A percentile compares a stretch with the other conserved stretches of the same genome.
phyloP scores from a whole-genome alignment of 768 basidiomycete species.

The Pilatotrama ljubarskyi region DNA sequence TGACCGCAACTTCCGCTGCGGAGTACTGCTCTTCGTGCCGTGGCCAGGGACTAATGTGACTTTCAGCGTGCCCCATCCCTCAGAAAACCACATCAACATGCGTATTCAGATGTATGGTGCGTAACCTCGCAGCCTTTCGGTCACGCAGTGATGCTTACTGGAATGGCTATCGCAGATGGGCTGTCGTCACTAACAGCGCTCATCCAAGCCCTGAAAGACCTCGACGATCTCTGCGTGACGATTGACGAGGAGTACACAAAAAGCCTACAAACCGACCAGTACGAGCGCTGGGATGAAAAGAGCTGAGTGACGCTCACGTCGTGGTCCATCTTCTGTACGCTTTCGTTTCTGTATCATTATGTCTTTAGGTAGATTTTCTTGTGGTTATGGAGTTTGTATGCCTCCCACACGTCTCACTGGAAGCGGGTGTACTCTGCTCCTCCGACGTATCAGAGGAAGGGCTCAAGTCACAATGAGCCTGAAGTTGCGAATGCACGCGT shows the following conservation, averaged over 20 bases:
- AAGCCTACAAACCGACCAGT: constrained; percentile 54
- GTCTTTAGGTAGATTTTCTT: constrained; percentile 1
- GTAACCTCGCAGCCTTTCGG: constrained; percentile 35
- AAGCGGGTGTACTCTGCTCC: too few species aligned
- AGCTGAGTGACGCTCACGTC: constrained; percentile 38
- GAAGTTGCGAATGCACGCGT: too few species aligned
- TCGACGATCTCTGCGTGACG: constrained; percentile 73
- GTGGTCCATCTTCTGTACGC: constrained; percentile 8
- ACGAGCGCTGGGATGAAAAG: constrained; percentile 71
- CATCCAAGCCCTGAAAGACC: constrained; percentile 69
- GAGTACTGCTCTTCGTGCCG: background rate
- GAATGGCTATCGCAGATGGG: constrained; percentile 52
- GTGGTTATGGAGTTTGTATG: background rate
- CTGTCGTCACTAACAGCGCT: constrained; percentile 85
- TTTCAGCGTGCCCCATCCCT: constrained; percentile 86
- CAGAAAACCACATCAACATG: constrained; percentile 93
- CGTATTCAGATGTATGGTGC: constrained; percentile 99
- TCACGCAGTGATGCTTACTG: background rate
- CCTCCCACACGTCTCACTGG: too few species aligned
- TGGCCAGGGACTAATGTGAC: background rate
- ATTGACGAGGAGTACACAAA: constrained; percentile 68
- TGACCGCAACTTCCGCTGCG: too few species aligned
- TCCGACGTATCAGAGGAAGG: too few species aligned
- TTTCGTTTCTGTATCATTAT: constrained; percentile 24
- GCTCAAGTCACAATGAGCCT: too few species aligned